Evolutionary conservation across 2,329 filamentous ascomycete species (phyloP).

Genomic region (Aspergillus quadrilineatus): DNA sequence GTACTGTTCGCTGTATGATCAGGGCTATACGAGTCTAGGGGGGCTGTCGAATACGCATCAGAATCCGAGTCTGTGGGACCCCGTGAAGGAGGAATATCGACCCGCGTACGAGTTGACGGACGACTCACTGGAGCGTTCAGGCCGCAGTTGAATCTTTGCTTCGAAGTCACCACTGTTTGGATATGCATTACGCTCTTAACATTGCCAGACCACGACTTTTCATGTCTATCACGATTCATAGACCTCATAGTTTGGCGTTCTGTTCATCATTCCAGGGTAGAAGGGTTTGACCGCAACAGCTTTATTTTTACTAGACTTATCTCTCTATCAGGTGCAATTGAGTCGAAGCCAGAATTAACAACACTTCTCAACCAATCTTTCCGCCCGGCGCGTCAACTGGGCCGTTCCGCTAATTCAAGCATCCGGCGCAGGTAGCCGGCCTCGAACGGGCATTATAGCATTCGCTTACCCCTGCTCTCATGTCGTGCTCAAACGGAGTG

Average conservation of each 20-base stretch:
- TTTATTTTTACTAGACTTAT: neutral
- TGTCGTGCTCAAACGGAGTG: too few species aligned
- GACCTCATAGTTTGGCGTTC: conserved; percentile 1
- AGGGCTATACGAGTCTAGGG: conserved; percentile 88
- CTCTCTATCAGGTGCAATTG: neutral
- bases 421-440: too few species aligned
- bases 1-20: conserved; percentile 85
- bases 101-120: conserved; percentile 74
- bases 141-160: conserved; percentile 52
- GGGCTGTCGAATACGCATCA: conserved; percentile 85
- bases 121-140: conserved; percentile 76
- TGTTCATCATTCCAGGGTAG: neutral
- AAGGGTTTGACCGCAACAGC: neutral
- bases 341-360: neutral
- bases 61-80: conserved; percentile 67
- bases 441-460: too few species aligned
- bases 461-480: too few species aligned
- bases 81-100: conserved; percentile 51
- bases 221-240: neutral
- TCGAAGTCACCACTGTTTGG: neutral
- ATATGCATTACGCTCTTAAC: neutral
- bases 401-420: too few species aligned
- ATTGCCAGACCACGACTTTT: neutral
- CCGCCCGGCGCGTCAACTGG: neutral
- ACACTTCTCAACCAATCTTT: neutral